Evolutionary conservation across 129 eudicot species (phyloP).

Genomic region (Flaveria bidentis): DNA sequence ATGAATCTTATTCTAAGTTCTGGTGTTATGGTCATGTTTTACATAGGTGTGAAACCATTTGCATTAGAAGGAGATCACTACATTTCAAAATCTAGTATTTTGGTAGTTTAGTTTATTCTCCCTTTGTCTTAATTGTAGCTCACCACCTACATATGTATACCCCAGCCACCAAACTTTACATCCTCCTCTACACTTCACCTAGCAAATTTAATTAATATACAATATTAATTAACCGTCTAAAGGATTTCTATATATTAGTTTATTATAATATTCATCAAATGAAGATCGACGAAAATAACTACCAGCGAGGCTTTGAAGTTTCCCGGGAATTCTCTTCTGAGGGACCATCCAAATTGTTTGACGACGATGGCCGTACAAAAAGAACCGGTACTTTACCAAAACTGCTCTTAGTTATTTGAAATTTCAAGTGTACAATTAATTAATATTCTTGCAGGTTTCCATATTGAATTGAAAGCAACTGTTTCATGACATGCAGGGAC

Average conservation of each 20-base stretch:
- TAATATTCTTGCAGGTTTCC: too few species aligned
- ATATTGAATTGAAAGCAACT: too few species aligned
- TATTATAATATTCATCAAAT: not conserved
- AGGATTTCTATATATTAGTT: too few species aligned
- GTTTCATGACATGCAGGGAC: conserved; percentile 35
- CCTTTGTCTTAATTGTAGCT: conserved; percentile 12
- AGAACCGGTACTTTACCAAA: conserved; percentile 43
- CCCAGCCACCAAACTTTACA: not conserved
- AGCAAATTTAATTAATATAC: conserved; percentile 1
- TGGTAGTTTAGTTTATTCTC: conserved; percentile 12
- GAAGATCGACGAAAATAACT: conserved; percentile 34
- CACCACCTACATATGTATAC: conserved; percentile 6
- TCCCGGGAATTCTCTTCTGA: conserved; percentile 30
- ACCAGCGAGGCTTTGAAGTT: conserved; percentile 41
- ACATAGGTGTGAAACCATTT: not conserved
- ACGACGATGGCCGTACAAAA: conserved; percentile 62
- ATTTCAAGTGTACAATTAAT: too few species aligned
- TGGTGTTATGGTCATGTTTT: too few species aligned
- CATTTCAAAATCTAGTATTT: conserved; percentile 27
- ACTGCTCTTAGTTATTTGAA: too few species aligned
- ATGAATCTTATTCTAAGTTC: not conserved
- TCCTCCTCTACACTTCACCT: not conserved
- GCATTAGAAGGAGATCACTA: conserved; percentile 5
- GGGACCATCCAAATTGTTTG: conserved; percentile 44
- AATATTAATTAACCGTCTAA: too few species aligned